These are phyloP conservation scores for Albatrellus sp. DNA, from an alignment of 1,284 basidiomycete genomes.

Conservation along the genomic window DNA sequence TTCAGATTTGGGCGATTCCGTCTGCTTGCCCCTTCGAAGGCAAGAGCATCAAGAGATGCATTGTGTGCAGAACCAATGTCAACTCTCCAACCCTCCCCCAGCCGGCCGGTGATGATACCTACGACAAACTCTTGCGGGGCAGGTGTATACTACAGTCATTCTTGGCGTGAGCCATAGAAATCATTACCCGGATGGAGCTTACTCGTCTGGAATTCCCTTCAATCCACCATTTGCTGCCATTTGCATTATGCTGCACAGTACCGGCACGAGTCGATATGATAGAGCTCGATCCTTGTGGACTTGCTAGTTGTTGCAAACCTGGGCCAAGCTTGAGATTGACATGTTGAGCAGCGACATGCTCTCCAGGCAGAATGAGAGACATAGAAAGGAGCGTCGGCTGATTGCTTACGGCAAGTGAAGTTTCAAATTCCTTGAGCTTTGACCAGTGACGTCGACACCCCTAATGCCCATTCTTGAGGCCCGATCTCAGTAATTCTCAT, in stretches of 20 bases:
- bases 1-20: conserved; percentile 76
- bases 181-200: conserved; percentile 16
- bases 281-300: conserved; percentile 19
- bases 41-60: conserved; percentile 67
- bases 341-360: conserved; percentile 53
- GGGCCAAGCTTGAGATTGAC: conserved; percentile 72
- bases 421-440: too few species aligned
- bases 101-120: conserved; percentile 55
- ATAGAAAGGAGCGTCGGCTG: conserved; percentile 20
- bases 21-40: conserved; percentile 81
- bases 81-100: conserved; percentile 72
- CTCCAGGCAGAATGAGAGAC: conserved; percentile 56
- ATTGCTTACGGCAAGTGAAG: not conserved
- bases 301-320: conserved; percentile 44
- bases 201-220: conserved; percentile 67
- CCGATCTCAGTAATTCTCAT: too few species aligned
- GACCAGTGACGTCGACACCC: too few species aligned
- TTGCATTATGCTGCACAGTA: conserved; percentile 51
- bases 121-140: conserved; percentile 73
- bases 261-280: conserved; percentile 61
- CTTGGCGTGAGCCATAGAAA: conserved; percentile 3
- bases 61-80: conserved; percentile 74
- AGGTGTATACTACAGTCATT: conserved; percentile 60
- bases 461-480: too few species aligned
- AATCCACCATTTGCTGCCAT: conserved; percentile 71